Base-by-base conservation (phyloP, 306 rosid species). In the Styphnolobium japonicum region DNA sequence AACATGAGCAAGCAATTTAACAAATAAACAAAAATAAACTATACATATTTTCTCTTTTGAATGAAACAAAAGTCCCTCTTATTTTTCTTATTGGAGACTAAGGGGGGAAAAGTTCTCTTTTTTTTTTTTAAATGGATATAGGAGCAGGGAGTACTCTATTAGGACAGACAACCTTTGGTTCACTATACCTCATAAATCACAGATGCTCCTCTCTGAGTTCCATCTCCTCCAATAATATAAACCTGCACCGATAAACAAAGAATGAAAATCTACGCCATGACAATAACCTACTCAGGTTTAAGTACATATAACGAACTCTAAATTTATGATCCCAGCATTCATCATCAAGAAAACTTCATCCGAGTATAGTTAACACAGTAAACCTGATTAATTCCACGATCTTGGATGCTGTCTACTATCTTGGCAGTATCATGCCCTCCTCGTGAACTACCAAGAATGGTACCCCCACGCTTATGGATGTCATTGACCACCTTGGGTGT, bases 391-490 rank as follows among this genome's bases (percentile, higher is more conserved):
- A 95, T 95, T 66, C 97, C 97, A 29, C 97, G 91, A 79, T 90
- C 96, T 80, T 95, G 93, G 85, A 95, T 95, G 89, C 99, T 93
- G 82, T 90, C 99, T 81, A 93, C 99, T 27, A 95, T 95, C 89
- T 95, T 95, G 61, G 86, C 71, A 31, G 86, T 95, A 79, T 91
- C 93, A 79, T 95, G 97, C 49, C 99, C 99, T 12, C 99, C 99
- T 78, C 99, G 82, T 27, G 99, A 95, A 18, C 98, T 87, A 55
- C 98, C 97, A 68, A 95, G 89, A 71, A 91, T 75, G 4, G 99
- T 95, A 79, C 98, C 98, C 18, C 99, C 98, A 11, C 97, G 97
- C 80, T 95, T 95, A 86, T 95, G 99, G 77, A 95, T 95, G 79
- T 91, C 96, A 85, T 95, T 91, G 70, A 95, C 99, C 61, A 78